Conservation (phyloP, 2,329 filamentous ascomycete genomes). For the Cryphonectria japonica region DNA sequence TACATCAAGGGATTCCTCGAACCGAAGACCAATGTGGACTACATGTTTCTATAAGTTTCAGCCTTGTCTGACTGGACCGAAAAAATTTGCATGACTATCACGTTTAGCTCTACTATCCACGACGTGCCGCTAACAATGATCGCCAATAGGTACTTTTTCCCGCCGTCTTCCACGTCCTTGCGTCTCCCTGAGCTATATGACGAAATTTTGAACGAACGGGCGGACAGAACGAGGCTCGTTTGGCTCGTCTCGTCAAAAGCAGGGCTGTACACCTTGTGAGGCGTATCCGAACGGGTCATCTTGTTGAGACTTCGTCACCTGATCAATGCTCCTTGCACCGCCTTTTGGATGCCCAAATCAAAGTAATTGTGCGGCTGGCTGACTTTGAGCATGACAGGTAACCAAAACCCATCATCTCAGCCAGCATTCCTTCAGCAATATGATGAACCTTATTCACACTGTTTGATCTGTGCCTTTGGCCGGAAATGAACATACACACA, state of each 20-base stretch:
- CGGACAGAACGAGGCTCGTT: conserved; percentile 64
- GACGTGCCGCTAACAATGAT: conserved; percentile 38
- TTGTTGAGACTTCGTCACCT: conserved; percentile 71
- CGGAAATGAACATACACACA: conserved; percentile 56
- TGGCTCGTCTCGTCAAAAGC: conserved; percentile 54
- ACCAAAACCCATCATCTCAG: conserved; percentile 19
- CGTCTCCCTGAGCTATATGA: conserved; percentile 49
- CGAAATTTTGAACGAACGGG: conserved; percentile 71
- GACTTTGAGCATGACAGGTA: conserved; percentile 32
- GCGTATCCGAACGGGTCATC: conserved; percentile 52
- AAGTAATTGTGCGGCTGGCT: conserved; percentile 23
- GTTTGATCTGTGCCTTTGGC: conserved; percentile 54
- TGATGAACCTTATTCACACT: conserved; percentile 67
- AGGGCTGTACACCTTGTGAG: conserved; percentile 66
- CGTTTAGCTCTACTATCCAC: conserved; percentile 24
- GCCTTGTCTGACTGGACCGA: conserved; percentile 65
- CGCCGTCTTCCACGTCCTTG: conserved; percentile 30
- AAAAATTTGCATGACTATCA: conserved; percentile 32
- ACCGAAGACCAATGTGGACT: conserved; percentile 68
- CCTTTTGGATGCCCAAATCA: conserved; percentile 27
- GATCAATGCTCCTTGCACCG: conserved; percentile 44
- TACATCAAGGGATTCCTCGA: conserved; percentile 71
- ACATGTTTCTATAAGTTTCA: conserved; percentile 63
- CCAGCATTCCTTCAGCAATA: conserved; percentile 33
- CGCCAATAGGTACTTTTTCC: conserved; percentile 46